Evolutionary conservation across 768 basidiomycete genomes (phyloP), one percentile per base, ranked within the genome.

Genomic region (Hirschioporus abietinus): DNA sequence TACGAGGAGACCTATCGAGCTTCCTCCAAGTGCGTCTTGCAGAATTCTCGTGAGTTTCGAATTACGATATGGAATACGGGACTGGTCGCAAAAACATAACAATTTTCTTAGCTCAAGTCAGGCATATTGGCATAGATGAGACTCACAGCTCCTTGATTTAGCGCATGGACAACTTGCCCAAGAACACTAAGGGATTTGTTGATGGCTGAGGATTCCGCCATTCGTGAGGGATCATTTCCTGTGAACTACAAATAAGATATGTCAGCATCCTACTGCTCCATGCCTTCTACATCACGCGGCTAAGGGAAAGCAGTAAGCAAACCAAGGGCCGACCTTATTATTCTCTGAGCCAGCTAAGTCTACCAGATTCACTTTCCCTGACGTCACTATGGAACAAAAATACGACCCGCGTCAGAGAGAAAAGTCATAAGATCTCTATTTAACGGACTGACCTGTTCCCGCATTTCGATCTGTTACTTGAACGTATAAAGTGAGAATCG

Each of bases 271-370:
- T 30, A 2, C 30, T 30, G 4, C 30, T 30, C 30, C 30, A 30
- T 30, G 8, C 8, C 30, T 30, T 8, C 15, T 26, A 57, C 17
- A 35, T 26, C 61, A n/a, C 4, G 30, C 30, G 4, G 30, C 8
- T 30, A 30, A 30, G n/a, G n/a, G n/a, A 24, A 63, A n/a, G 5
- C 4, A 57, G 52, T 3, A 52, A 3, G 42, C 12, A 10, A 20
- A 20, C 12, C 35, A 3, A 58, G 17, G n/a, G 69, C 75, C 20
- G 42, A 87, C 88, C 77, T 92, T 95, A 75, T 95, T 95, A 72
- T 95, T 95, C 78, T 96, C 94, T 0, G 91, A 93, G 27, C 94
- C 94, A 20, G 94, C 94, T 27, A 96, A 83, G 77, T 96, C 94
- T 12, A 95, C 92, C 9, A 95, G 84, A 69, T 92, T 92, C 65